Conservation (phyloP, 345 rosid genomes). For the Eucalyptus marginata region DNA sequence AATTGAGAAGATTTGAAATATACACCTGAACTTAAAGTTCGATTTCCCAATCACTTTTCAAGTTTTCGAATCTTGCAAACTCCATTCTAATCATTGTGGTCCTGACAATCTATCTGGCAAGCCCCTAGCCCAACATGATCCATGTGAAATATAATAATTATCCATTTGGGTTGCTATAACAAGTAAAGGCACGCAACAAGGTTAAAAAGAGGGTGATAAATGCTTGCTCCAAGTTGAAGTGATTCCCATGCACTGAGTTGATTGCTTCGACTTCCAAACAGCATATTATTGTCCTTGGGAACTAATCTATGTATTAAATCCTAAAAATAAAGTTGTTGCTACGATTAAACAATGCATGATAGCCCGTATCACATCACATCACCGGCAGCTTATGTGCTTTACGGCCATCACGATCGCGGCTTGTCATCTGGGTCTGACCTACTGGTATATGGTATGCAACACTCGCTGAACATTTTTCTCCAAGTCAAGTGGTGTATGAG, state of each 20-base stretch:
- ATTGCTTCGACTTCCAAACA: background rate
- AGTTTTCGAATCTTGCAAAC: accelerated
- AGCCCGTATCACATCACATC: background rate
- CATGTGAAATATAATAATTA: background rate
- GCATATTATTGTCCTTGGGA: background rate
- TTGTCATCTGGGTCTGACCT: background rate
- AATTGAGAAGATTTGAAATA: too few relatives aligned
- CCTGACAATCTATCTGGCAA: too few relatives aligned
- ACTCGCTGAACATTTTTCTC: too few relatives aligned
- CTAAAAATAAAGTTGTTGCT: too few relatives aligned
- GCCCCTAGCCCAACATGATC: background rate
- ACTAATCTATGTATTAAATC: background rate
- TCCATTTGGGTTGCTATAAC: background rate
- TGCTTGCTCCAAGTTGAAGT: too few relatives aligned
- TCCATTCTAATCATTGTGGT: background rate
- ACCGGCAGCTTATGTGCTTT: background rate
- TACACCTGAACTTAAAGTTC: too few relatives aligned
- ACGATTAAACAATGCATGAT: too few relatives aligned
- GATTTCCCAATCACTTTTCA: background rate
- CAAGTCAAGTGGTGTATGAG: background rate
- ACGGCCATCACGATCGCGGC: background rate
- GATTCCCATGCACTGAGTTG: too few relatives aligned
- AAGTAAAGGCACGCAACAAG: background rate
- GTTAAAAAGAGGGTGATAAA: too few relatives aligned
- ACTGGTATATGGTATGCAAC: too few relatives aligned